A percentile compares a stretch with the other conserved stretches of the same genome.
Conservation (phyloP, 176 grass and related monocot genomes). For the Oryza rufipogon region DNA sequence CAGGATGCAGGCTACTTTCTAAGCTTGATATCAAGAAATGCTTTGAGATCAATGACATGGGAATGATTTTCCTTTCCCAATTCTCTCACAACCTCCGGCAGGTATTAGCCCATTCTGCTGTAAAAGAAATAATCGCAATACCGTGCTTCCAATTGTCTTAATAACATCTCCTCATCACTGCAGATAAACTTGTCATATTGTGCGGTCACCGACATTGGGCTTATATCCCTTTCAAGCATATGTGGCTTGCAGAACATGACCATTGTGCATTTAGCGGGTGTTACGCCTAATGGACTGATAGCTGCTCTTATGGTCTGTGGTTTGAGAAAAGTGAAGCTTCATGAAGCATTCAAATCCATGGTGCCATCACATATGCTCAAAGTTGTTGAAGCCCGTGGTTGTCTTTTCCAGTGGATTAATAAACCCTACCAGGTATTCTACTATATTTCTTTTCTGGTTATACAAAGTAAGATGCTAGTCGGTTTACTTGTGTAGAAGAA, state of each 20-base stretch:
- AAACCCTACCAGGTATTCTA: constrained; percentile 80
- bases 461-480: background rate
- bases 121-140: background rate
- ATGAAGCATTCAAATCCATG: constrained; percentile 69
- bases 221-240: constrained; percentile 79
- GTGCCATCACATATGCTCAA: constrained; percentile 62
- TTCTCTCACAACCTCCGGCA: constrained; percentile 69
- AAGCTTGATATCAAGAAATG: constrained; percentile 90
- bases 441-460: background rate
- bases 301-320: constrained; percentile 70
- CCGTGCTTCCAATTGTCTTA: background rate
- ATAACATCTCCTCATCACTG: constrained; percentile 5
- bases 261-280: constrained; percentile 66
- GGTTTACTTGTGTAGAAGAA: background rate
- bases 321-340: constrained; percentile 78
- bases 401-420: constrained; percentile 71
- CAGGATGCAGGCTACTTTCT: constrained; percentile 62
- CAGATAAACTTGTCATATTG: constrained; percentile 97
- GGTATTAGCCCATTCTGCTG: constrained; percentile 43
- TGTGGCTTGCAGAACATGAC: constrained; percentile 75
- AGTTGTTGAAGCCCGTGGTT: constrained; percentile 59
- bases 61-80: constrained; percentile 69
- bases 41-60: constrained; percentile 68
- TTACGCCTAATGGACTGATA: constrained; percentile 71
- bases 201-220: constrained; percentile 76